These are phyloP conservation scores for Picea glauca DNA, from an alignment of 75 land plant species.

Conservation along the genomic window DNA sequence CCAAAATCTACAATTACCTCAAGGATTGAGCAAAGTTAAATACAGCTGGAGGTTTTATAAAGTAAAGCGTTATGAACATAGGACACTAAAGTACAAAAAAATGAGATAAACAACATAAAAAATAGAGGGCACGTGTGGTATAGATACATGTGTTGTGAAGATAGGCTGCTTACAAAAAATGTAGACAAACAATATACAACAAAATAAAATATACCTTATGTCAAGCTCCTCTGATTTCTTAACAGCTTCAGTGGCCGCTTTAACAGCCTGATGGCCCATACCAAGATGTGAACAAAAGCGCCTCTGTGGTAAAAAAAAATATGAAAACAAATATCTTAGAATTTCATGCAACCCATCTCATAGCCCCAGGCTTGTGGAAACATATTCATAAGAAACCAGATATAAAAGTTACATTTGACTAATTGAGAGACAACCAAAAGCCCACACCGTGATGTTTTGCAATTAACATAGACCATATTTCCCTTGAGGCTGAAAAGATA, in stretches of 20 bases:
- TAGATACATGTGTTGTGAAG: no score
- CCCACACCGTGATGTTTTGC: not conserved
- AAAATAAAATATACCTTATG: constrained; percentile 45
- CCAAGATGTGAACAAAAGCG: constrained; percentile 92
- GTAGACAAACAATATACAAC: constrained; percentile 6
- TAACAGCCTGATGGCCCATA: constrained; percentile 80
- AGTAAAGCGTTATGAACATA: no score
- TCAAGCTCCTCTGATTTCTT: constrained; percentile 87
- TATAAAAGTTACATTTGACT: not conserved
- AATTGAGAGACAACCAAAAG: not conserved
- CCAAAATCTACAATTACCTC: no score
- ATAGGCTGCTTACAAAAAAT: no score
- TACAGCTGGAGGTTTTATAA: no score
- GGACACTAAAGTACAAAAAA: no score
- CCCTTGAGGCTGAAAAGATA: not conserved
- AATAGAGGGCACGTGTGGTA: no score
- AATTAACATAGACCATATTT: not conserved
- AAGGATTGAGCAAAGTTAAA: no score
- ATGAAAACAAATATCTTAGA: not conserved
- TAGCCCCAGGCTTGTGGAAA: no score
- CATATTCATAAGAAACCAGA: not conserved
- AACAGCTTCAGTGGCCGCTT: constrained; percentile 93
- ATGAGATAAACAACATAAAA: no score
- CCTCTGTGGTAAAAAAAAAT: constrained; percentile 43
- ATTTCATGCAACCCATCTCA: not conserved